phyloP scores from a whole-genome alignment of 345 rosid genomes.

The Populus ilicifolia region DNA sequence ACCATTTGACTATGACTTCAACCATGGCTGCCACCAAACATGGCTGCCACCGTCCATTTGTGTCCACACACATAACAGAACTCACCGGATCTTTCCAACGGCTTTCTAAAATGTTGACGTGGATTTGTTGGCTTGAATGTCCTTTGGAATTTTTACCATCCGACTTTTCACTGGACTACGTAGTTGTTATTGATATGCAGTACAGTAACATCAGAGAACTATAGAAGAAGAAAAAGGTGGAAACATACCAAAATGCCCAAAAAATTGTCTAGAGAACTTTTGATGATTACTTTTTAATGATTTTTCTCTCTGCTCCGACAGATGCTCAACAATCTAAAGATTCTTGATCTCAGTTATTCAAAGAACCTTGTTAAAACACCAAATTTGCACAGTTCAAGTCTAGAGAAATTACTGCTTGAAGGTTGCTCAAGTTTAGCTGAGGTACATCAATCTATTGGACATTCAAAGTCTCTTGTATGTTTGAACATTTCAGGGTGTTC shows the following conservation, averaged over 20 bases:
- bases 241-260: not conserved
- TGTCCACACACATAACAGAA: too few relatives aligned
- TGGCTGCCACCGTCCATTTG: too few relatives aligned
- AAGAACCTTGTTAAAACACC: not conserved
- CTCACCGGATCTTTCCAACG: not conserved
- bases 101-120: too few relatives aligned
- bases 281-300: not conserved
- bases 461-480: not conserved
- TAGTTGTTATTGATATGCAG: not conserved
- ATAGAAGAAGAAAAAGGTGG: not conserved
- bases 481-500: not conserved
- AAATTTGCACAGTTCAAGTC: not conserved
- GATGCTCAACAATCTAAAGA: not conserved
- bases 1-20: too few relatives aligned
- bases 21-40: too few relatives aligned
- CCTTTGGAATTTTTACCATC: not conserved
- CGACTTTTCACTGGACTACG: not conserved
- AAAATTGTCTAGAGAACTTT: not conserved
- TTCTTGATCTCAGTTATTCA: not conserved
- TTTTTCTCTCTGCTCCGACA: not conserved
- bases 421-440: not conserved
- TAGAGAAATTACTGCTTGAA: constrained; percentile 1
- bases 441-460: not conserved
- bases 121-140: not conserved
- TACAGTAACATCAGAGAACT: not conserved